A percentile compares a stretch with the other conserved stretches of the same genome.
These are phyloP conservation scores for Metarhizium rileyi DNA, from an alignment of 2,329 filamentous ascomycete genomes.

Conservation along the genomic window DNA sequence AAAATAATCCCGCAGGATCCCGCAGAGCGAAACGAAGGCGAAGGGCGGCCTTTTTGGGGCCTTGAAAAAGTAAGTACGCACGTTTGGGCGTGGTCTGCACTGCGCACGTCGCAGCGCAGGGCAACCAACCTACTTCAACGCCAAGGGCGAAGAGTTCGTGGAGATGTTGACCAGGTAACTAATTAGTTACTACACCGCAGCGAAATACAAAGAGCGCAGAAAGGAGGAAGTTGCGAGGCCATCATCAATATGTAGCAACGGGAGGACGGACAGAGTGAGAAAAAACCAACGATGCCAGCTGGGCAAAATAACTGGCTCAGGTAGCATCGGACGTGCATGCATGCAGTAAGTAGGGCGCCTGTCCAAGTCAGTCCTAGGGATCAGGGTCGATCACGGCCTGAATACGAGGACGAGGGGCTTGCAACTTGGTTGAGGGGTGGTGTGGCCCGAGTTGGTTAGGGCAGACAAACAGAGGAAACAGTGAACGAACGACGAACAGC, in stretches of 20 bases:
- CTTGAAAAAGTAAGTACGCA: neutral
- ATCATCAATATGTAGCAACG: neutral
- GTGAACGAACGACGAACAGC: too few relatives aligned
- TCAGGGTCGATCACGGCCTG: conserved; percentile 1
- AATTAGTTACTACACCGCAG: too few relatives aligned
- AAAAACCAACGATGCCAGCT: neutral
- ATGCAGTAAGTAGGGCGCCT: conserved; percentile 1
- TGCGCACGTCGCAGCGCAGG: neutral
- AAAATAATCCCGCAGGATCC: neutral
- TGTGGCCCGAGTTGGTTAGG: neutral
- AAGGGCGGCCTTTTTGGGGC: neutral
- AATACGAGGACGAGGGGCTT: conserved; percentile 5
- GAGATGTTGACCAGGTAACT: too few relatives aligned
- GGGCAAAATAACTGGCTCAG: neutral
- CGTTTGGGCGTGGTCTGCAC: neutral
- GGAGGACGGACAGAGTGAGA: neutral
- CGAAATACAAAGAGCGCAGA: too few relatives aligned
- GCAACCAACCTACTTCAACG: neutral
- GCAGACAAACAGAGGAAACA: neutral
- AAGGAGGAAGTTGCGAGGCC: neutral
- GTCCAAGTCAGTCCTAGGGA: neutral
- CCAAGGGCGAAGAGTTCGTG: neutral
- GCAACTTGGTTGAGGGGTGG: neutral
- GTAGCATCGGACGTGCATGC: neutral
- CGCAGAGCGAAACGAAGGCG: neutral